Base-by-base conservation (phyloP, 2,329 filamentous ascomycete species). In the Aspergillus pseudoglaucus region DNA sequence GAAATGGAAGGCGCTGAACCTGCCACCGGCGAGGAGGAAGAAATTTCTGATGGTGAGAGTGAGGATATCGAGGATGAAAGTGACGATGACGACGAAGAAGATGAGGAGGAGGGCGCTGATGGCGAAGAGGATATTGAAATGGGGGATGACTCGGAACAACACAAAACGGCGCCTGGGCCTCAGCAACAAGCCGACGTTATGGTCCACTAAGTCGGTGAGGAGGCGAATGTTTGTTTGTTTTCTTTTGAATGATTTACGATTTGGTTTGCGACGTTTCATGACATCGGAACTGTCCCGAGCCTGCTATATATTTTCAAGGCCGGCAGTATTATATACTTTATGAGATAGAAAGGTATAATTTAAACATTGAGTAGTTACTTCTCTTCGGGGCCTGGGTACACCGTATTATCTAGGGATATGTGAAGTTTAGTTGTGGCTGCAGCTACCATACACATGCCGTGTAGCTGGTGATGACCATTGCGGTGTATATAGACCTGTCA, bases 31-130 rank as follows among this genome's bases (percentile, higher is more conserved):
- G 65, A 63, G 37, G 81, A 87, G 15, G 85, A 87, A 46, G 83
- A 85, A 14, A 82, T 83, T 50, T 87, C 84, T 14, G 86, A 90
- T 51, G 85, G 83, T 50, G 87, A 83, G 55, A 88, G 84, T 59
- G 87, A 90, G 64, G 87, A 90, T 64, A 81, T 90, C 41, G 87
- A 89, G 61, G 84, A 82, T 47, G 87, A 90, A 67, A 88, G 83
- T 56, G 85, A 85, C 27, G 83, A 83, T 52, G 81, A 88, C 20
- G 82, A 84, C 46, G 83, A 85, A 50, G 84, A 85, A 12, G 78
- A 84, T 32, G 82, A 85, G 41, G 79, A 80, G 49, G 80, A 80
- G 46, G 79, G 71, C 6, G 81, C 78, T 35, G 82, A 79, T 44
- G 79, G 74, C 42, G 71, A 75, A 40, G 77, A 78, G 35, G 76